Evolutionary conservation across 768 basidiomycete genomes (phyloP).

Genomic region (Pholiota microspora): DNA sequence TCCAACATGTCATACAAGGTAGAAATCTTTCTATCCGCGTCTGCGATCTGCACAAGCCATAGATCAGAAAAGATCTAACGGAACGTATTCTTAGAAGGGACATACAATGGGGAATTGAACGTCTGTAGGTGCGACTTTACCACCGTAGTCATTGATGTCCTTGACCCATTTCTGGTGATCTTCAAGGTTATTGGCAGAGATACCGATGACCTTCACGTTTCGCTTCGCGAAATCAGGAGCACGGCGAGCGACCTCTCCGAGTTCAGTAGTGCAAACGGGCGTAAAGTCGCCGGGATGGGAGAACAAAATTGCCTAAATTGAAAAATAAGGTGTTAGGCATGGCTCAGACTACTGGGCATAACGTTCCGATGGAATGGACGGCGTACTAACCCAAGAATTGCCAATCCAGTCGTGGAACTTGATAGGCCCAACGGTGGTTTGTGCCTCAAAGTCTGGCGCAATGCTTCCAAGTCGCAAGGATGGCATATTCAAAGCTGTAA

Average conservation of each 20-base stretch:
- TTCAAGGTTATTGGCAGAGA: slow-evolving; percentile 86
- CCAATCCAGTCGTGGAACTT: slow-evolving; percentile 94
- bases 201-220: slow-evolving; percentile 89
- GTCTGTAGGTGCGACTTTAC: slow-evolving; percentile 63
- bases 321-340: too few relatives aligned
- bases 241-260: slow-evolving; percentile 92
- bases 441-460: slow-evolving; percentile 90
- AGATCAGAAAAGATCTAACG: not conserved
- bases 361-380: not conserved
- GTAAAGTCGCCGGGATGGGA: slow-evolving; percentile 94
- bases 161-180: slow-evolving; percentile 87
- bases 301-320: slow-evolving; percentile 74
- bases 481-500: slow-evolving; percentile 27
- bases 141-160: slow-evolving; percentile 83
- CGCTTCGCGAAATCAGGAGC: slow-evolving; percentile 82
- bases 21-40: slow-evolving; percentile 82
- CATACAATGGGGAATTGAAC: slow-evolving; percentile 91
- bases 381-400: slow-evolving; percentile 69
- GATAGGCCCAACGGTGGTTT: slow-evolving; percentile 85
- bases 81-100: slow-evolving; percentile 11
- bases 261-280: slow-evolving; percentile 94
- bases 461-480: slow-evolving; percentile 80
- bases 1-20: slow-evolving; percentile 96
- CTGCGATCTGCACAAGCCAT: slow-evolving; percentile 69
- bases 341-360: too few relatives aligned